These are phyloP conservation scores for Alternaria triticimaculans DNA, from an alignment of 2,329 filamentous ascomycete species.

Conservation along the genomic window DNA sequence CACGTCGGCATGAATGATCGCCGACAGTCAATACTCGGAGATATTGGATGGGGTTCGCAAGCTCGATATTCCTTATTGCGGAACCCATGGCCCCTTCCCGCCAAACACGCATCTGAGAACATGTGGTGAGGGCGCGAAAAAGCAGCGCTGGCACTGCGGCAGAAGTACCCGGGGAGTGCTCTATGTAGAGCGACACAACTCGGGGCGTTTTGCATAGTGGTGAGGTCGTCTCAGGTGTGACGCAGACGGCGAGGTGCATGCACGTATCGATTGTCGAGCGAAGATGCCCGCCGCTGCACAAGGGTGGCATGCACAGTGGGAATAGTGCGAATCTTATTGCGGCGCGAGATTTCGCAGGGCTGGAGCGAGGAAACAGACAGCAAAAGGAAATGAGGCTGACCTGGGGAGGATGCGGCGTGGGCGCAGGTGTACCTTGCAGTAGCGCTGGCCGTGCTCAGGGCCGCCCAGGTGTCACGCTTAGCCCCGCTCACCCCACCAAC, in stretches of 20 bases:
- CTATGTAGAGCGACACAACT: not conserved
- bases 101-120: not conserved
- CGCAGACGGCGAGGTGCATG: conserved; percentile 11
- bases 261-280: not conserved
- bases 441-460: not conserved
- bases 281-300: not conserved
- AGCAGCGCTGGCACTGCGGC: not conserved
- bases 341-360: not conserved
- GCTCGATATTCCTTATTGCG: conserved; percentile 3
- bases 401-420: not conserved
- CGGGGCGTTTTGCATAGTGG: conserved; percentile 3
- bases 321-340: conserved; percentile 3
- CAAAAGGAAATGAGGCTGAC: not conserved
- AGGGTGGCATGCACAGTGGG: not conserved
- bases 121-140: not conserved
- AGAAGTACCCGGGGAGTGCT: not conserved
- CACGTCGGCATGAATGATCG: conserved; percentile 5
- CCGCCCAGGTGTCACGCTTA: not conserved
- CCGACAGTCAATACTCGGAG: conserved; percentile 2
- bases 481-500: conserved; percentile 10
- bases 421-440: conserved; percentile 6
- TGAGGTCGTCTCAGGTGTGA: conserved; percentile 12
- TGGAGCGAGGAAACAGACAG: not conserved
- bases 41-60: conserved; percentile 1
- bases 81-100: conserved; percentile 3